phyloP scores from a whole-genome alignment of 257 asterid species.

The Solanum gandarillasii region DNA sequence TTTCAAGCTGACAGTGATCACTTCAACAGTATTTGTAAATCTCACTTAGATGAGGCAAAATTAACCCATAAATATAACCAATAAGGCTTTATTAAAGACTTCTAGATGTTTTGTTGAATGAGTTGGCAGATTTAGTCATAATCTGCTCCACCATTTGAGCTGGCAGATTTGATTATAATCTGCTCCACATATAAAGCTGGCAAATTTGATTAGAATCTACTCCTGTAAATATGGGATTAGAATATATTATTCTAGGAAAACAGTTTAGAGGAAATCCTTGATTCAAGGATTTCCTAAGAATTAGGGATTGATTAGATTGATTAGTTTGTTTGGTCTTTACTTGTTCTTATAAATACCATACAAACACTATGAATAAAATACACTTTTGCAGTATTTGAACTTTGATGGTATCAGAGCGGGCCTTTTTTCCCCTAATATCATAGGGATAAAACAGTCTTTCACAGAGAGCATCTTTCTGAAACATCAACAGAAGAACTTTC shows the following conservation, averaged over 20 bases:
- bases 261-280: background rate
- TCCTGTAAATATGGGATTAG: background rate
- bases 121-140: background rate
- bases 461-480: background rate
- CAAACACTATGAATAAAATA: background rate
- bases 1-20: background rate
- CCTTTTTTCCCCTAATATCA: background rate
- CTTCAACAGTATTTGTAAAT: background rate
- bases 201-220: too few species aligned
- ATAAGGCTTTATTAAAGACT: background rate
- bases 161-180: background rate
- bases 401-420: background rate
- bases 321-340: background rate
- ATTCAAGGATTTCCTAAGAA: background rate
- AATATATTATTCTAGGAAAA: background rate
- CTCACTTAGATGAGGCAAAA: background rate
- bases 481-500: background rate
- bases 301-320: background rate
- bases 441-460: background rate
- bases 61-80: background rate
- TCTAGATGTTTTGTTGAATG: background rate
- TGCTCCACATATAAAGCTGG: background rate
- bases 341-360: background rate
- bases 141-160: background rate
- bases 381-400: background rate